Base-by-base conservation (phyloP, 345 rosid species). In the Eutrema heterophyllum region DNA sequence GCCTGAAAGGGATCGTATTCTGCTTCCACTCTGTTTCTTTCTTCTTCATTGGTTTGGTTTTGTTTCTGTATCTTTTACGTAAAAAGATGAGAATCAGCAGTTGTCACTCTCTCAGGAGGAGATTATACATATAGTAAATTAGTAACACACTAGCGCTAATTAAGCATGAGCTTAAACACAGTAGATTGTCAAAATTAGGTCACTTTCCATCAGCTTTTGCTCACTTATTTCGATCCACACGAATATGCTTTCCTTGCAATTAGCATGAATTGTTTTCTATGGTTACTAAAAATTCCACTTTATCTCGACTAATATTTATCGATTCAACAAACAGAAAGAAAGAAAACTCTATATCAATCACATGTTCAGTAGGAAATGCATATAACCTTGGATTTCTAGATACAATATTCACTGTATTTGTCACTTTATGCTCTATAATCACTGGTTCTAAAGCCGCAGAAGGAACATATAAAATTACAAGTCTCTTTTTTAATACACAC, bases 1-100 rank as follows among this genome's bases (percentile, higher is more conserved):
- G 74, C 50, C 21, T 12, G 41, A 64, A 43, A 61, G 35, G 75
- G 61, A 76, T 76, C 71, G 32, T 46, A 70, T 76, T 76, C 80
- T 30, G 59, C 55, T 70, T 38, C 75, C 75, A 76, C 50, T 69
- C 24, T 53, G 49, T 61, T 53, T 63, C 74, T 43, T 62, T 69
- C 45, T 56, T 52, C 70, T 43, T 68, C 55, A 3, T 50, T 50
- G 24, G 35, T 43, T 36, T 48, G 9, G 3, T 57, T 44, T 59
- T 12, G 55, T 46, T 35, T 49, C 35, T 30, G 40, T 59, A 52
- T 30, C 30, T 13, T 54, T 55, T 55, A 27, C 6, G 49, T 44
- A 32, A 52, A 10, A 24, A 30, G 5, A 38, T 9, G 21, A 45
- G 64, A 73, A 53, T 53, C 43, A 61, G 21, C 43, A 60, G 21